Evolutionary conservation across 108 stramenopile genomes (phyloP).

Genomic region (Nitzschia palea): DNA sequence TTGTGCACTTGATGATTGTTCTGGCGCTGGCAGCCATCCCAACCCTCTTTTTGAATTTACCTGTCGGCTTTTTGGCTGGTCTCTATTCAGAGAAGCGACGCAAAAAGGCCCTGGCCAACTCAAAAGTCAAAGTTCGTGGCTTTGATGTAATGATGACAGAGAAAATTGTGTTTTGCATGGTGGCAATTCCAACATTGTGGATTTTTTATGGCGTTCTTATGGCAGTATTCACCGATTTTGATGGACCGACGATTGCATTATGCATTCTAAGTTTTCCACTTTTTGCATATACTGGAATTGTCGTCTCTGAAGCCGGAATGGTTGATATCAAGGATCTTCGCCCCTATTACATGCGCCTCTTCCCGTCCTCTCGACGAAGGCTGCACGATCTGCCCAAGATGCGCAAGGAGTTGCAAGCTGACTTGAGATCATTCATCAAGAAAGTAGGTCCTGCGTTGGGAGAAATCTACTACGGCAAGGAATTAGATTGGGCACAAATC

Average conservation of each 20-base stretch:
- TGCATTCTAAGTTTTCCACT: slow-evolving; percentile 83
- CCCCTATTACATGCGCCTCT: slow-evolving; percentile 77
- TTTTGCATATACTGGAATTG: slow-evolving; percentile 91
- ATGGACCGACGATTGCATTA: slow-evolving; percentile 79
- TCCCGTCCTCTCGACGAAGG: slow-evolving; percentile 69
- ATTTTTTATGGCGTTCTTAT: slow-evolving; percentile 79
- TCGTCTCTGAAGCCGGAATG: slow-evolving; percentile 85
- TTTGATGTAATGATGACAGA: slow-evolving; percentile 95
- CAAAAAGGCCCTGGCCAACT: slow-evolving; percentile 87
- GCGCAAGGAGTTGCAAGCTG: slow-evolving; percentile 62
- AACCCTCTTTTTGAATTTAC: slow-evolving; percentile 87
- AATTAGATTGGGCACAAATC: slow-evolving; percentile 81
- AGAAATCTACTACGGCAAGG: slow-evolving; percentile 77
- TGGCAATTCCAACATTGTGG: slow-evolving; percentile 95
- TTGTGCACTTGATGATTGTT: slow-evolving; percentile 82
- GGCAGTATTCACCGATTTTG: slow-evolving; percentile 66
- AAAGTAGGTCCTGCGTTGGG: slow-evolving; percentile 72
- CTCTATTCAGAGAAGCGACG: slow-evolving; percentile 81
- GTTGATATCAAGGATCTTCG: slow-evolving; percentile 92
- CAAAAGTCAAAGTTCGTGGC: slow-evolving; percentile 93
- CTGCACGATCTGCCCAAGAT: slow-evolving; percentile 62
- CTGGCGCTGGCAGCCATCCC: slow-evolving; percentile 84
- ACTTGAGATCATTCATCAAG: slow-evolving; percentile 75
- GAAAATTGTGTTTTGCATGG: slow-evolving; percentile 92
- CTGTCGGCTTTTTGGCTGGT: slow-evolving; percentile 88